These are phyloP conservation scores for Neurospora sp. DNA, from an alignment of 495 filamentous ascomycete species.

Conservation along the genomic window DNA sequence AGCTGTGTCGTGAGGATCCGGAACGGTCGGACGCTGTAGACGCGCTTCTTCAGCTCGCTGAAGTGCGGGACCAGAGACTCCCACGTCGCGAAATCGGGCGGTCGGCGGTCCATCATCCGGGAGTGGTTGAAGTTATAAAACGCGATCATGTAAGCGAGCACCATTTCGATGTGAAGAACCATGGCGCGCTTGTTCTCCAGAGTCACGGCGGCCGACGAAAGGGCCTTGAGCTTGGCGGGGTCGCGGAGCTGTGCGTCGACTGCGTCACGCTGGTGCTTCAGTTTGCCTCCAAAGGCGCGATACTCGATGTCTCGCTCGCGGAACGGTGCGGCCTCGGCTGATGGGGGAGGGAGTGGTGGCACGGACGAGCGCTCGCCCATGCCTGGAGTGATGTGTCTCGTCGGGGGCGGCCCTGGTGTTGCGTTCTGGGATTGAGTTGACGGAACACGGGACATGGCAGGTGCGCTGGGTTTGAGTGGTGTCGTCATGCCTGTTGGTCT, in stretches of 20 bases:
- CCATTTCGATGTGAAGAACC: slow-evolving; percentile 30
- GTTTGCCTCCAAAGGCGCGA: slow-evolving; percentile 23
- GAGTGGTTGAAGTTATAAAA: slow-evolving; percentile 23
- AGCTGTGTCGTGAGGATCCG: slow-evolving; percentile 23
- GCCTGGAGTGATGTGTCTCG: slow-evolving; percentile 29
- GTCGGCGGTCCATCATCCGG: slow-evolving; percentile 14
- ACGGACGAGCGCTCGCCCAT: slow-evolving; percentile 18
- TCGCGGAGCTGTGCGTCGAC: slow-evolving; percentile 28
- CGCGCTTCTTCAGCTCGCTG: slow-evolving; percentile 17
- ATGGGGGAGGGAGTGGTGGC: slow-evolving; percentile 7
- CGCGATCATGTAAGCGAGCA: slow-evolving; percentile 31
- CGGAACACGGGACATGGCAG: slow-evolving; percentile 36
- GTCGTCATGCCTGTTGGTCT: slow-evolving; percentile 26
- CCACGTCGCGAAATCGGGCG: slow-evolving; percentile 16
- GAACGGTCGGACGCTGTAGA: slow-evolving; percentile 15
- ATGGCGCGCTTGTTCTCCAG: slow-evolving; percentile 19
- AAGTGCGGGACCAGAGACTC: slow-evolving; percentile 24
- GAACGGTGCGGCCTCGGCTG: slow-evolving; percentile 15
- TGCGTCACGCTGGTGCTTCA: slow-evolving; percentile 38
- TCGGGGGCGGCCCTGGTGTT: slow-evolving; percentile 25
- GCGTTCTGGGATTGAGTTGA: slow-evolving; percentile 35
- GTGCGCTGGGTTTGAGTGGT: slow-evolving; percentile 32
- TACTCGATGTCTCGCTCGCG: slow-evolving; percentile 16
- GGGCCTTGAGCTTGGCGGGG: neutral
- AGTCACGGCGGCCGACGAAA: neutral